Percentiles rank a stretch among this genome's conserved stretches.
Evolutionary conservation across 805 yeast species (phyloP).

Genomic region (Saccharomyces mikatae): DNA sequence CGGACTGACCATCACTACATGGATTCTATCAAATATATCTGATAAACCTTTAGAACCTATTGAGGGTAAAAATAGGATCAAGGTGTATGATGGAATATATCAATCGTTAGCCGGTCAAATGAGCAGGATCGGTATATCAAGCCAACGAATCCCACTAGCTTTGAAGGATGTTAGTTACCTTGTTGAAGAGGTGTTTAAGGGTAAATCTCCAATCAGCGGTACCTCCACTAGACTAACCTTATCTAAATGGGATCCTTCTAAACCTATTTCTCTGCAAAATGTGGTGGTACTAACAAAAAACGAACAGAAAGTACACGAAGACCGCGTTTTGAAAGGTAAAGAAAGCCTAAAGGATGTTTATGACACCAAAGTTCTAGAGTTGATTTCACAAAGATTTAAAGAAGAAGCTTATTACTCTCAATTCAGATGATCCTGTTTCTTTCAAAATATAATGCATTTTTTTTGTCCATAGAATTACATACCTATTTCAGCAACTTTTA

Average conservation of each 20-base stretch:
- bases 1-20: constrained; percentile 84
- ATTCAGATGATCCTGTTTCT: constrained; percentile 25
- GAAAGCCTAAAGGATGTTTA: constrained; percentile 58
- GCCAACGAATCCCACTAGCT: constrained; percentile 69
- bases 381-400: constrained; percentile 54
- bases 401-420: constrained; percentile 71
- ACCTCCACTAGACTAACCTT: constrained; percentile 72
- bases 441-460: neutral
- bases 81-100: constrained; percentile 73
- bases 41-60: constrained; percentile 89
- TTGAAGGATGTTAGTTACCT: constrained; percentile 70
- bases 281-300: constrained; percentile 83
- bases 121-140: constrained; percentile 61
- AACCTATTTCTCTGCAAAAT: constrained; percentile 63
- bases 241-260: constrained; percentile 73
- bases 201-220: constrained; percentile 82
- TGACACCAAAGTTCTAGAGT: constrained; percentile 44
- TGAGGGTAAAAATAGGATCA: constrained; percentile 82
- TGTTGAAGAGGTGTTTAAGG: constrained; percentile 86
- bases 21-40: constrained; percentile 66
- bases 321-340: constrained; percentile 61
- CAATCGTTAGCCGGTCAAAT: constrained; percentile 85
- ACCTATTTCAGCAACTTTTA: neutral
- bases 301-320: constrained; percentile 77
- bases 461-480: neutral